A percentile compares a stretch with the other conserved stretches of the same genome.
Conservation (phyloP, 2,329 filamentous ascomycete genomes). For the Ceratocystis cubensis region DNA sequence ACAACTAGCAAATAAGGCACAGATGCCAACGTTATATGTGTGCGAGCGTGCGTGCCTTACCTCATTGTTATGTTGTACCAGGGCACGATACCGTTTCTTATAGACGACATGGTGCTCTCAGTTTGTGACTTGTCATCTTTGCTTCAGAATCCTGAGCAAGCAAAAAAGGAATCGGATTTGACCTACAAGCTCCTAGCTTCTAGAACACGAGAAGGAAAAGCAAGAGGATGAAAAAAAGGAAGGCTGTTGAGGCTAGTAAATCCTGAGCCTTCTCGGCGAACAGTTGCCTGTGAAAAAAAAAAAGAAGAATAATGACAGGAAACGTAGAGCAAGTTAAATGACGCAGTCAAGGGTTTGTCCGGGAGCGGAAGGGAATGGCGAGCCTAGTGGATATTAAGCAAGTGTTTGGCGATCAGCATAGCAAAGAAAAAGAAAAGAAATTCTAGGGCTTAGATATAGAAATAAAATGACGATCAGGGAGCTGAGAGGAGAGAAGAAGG, state of each 20-base stretch:
- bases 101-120: not conserved
- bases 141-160: not conserved
- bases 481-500: not conserved
- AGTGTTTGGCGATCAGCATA: no score
- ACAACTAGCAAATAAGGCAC: no score
- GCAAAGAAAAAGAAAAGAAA: no score
- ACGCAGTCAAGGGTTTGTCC: not conserved
- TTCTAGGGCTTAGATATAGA: no score
- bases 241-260: not conserved
- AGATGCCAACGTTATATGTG: no score
- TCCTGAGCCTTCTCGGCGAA: not conserved
- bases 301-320: not conserved
- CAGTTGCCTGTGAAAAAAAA: not conserved
- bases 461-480: no score
- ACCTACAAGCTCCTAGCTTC: constrained; percentile 2
- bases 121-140: constrained; percentile 6
- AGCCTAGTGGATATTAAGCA: not conserved
- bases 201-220: not conserved
- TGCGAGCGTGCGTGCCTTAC: not conserved
- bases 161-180: not conserved
- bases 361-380: not conserved
- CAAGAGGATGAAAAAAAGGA: not conserved
- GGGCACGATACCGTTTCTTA: not conserved
- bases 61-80: not conserved
- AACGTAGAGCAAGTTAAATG: no score